phyloP scores from a whole-genome alignment of 306 rosid genomes.

The Boehmeria nivea region DNA sequence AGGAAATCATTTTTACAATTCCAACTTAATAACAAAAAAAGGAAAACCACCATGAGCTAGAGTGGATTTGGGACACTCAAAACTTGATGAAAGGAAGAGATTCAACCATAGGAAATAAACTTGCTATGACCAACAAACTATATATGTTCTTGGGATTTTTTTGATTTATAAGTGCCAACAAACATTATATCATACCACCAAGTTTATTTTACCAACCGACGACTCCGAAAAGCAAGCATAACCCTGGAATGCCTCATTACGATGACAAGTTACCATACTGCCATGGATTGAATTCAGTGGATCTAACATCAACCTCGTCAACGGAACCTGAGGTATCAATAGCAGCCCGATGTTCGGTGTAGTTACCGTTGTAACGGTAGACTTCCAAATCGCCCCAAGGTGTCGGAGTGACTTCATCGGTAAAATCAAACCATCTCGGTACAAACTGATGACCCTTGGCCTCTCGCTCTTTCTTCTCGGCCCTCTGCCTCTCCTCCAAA shows the following conservation, averaged over 20 bases:
- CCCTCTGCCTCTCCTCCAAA: constrained; percentile 91
- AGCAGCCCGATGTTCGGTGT: constrained; percentile 51
- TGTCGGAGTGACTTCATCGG: constrained; percentile 68
- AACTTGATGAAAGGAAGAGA: too few relatives aligned
- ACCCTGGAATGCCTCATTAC: constrained; percentile 33
- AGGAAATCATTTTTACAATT: too few relatives aligned
- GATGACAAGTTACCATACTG: constrained; percentile 54
- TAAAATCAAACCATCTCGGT: constrained; percentile 83
- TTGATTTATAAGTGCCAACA: not conserved
- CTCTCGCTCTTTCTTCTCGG: constrained; percentile 74
- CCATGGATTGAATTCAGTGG: constrained; percentile 81
- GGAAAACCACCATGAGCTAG: too few relatives aligned
- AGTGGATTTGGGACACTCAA: too few relatives aligned
- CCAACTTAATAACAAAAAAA: too few relatives aligned
- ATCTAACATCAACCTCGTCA: constrained; percentile 36
- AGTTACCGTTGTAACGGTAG: constrained; percentile 68
- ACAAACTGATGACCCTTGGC: constrained; percentile 42
- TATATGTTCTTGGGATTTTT: not conserved
- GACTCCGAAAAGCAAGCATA: too few relatives aligned
- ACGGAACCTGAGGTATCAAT: constrained; percentile 37
- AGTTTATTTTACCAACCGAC: constrained; percentile 13
- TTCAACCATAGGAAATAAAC: too few relatives aligned
- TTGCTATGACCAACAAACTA: not conserved
- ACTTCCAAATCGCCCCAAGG: constrained; percentile 97
- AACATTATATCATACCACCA: constrained; percentile 11